Base-by-base conservation (phyloP, 2,329 filamentous ascomycete species). In the Colletotrichum plurivorum region DNA sequence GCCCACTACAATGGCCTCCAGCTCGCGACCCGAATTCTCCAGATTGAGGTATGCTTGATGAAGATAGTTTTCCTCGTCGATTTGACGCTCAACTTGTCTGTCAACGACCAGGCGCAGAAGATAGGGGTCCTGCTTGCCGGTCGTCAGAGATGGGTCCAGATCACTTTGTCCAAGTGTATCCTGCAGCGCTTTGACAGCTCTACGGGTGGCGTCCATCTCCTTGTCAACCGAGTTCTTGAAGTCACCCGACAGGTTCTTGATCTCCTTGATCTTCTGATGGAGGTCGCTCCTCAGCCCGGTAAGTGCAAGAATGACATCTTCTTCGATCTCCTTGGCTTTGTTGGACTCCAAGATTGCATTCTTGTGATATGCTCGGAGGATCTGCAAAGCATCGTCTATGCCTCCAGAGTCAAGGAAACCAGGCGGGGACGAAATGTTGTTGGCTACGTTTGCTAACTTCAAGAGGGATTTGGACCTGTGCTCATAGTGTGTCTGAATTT, bases 201-300 rank as follows among this genome's bases (percentile, higher is more conserved):
- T 94, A 70, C 91, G 88, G 0, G 96, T 98, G 18, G 80, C 84
- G 20, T 98, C 95, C 84, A 97, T 95, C 80, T 98, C 96, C 82
- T 95, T 97, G 27, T 97, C 94, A 10, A 99, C 94, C 0, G 92
- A 93, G 78, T 97, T 99, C 82, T 97, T 97, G 83, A 99, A 99
- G 79, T 99, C 96, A 16, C 94, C 93, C 6, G 94, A 93, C 16
- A 99, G 84, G 73, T 90, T 92, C 83, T 97, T 97, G 83, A 99
- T 99, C 82, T 99, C 96, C 81, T 98, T 99, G 80, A 97, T 97
- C 84, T 99, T 99, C 79, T 97, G 94, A 71, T 93, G 92, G 18
- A 99, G 85, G 79, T 99, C 96, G 76, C 91, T 95, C 67, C 96
- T 87, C 62, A 99, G 84, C 1, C 94, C 94, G 2, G 92, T 94